Evolutionary conservation across 805 yeast genomes (phyloP).

Genomic region (Yamadazyma endophytica): DNA sequence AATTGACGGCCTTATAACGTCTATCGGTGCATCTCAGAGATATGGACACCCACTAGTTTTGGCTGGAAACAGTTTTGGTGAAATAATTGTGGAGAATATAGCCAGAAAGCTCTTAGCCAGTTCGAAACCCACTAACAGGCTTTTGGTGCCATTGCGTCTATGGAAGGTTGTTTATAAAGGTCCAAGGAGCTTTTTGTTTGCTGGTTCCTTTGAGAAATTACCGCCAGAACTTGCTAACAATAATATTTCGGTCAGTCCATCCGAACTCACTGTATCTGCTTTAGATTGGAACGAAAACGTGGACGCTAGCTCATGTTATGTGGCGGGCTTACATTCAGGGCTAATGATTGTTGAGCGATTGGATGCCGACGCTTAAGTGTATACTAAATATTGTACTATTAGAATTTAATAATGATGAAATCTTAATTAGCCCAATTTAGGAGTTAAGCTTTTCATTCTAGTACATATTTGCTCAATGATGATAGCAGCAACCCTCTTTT

Average conservation of each 20-base stretch:
- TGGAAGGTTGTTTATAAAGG: slow-evolving; percentile 23
- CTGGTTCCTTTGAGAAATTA: slow-evolving; percentile 25
- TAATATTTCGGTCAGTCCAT: slow-evolving; percentile 39
- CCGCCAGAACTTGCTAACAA: slow-evolving; percentile 27
- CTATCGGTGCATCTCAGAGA: slow-evolving; percentile 24
- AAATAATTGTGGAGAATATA: slow-evolving; percentile 30
- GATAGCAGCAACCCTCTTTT: no score
- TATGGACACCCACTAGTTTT: slow-evolving; percentile 36
- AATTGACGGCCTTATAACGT: slow-evolving; percentile 27
- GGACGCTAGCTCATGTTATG: slow-evolving; percentile 43
- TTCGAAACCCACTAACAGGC: slow-evolving; percentile 28
- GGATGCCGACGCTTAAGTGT: no score
- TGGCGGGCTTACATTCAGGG: slow-evolving; percentile 51
- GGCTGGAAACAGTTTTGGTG: slow-evolving; percentile 33
- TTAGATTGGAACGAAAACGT: slow-evolving; percentile 56
- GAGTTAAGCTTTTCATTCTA: no score
- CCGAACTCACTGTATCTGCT: slow-evolving; percentile 45
- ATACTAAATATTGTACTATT: no score
- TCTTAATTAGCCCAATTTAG: no score
- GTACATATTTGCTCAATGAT: slow-evolving; percentile 1
- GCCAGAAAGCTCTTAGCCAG: slow-evolving; percentile 35
- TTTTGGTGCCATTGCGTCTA: slow-evolving; percentile 39
- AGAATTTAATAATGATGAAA: no score
- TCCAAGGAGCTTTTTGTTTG: slow-evolving; percentile 7
- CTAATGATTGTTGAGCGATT: slow-evolving; percentile 43